phyloP scores from a whole-genome alignment of 257 asterid species.

The Jacaranda mimosifolia region DNA sequence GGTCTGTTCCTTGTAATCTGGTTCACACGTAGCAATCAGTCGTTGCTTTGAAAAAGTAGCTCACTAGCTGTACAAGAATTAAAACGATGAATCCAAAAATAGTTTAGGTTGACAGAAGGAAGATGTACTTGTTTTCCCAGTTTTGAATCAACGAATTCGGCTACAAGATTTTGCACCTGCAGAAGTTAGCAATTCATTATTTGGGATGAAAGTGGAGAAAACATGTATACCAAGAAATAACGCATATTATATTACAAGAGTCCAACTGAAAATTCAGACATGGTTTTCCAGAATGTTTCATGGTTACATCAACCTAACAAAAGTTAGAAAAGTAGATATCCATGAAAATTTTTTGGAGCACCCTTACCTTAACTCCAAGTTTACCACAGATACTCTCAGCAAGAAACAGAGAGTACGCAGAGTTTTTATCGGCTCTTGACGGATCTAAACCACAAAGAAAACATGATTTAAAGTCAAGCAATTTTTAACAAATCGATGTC shows the following conservation, averaged over 20 bases:
- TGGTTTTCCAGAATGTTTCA: too few species aligned
- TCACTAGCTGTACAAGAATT: background rate
- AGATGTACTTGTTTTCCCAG: slow-evolving; percentile 7
- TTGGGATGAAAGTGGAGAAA: background rate
- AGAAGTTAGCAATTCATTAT: background rate
- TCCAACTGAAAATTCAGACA: too few species aligned
- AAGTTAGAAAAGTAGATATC: too few species aligned
- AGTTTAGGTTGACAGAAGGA: background rate
- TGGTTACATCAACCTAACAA: too few species aligned
- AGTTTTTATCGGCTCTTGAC: background rate
- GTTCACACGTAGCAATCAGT: background rate
- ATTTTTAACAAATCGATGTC: background rate
- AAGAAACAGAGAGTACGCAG: background rate
- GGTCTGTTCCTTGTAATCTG: slow-evolving; percentile 68
- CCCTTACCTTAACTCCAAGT: slow-evolving; percentile 5
- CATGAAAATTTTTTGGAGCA: background rate
- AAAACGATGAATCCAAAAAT: background rate
- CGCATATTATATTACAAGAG: too few species aligned
- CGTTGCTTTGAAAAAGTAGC: background rate
- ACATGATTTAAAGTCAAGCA: background rate
- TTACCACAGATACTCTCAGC: background rate
- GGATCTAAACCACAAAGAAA: background rate
- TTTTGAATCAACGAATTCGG: background rate
- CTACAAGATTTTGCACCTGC: slow-evolving; percentile 5
- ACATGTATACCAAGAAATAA: too few species aligned